Conservation (phyloP, 2,329 filamentous ascomycete species). For the Pestalotiopsis fici region DNA sequence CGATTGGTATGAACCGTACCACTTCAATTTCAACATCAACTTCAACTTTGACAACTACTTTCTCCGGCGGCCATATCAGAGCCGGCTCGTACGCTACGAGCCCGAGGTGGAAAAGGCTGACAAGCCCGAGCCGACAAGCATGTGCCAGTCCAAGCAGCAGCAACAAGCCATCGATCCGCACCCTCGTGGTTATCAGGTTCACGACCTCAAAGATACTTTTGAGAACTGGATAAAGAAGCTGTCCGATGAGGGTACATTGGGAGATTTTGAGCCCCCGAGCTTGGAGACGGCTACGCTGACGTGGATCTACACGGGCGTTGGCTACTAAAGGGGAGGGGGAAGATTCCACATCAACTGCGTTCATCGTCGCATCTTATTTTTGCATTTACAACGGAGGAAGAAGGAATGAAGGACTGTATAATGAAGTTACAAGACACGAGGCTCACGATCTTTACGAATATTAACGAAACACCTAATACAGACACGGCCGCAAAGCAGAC, state of each 20-base stretch:
- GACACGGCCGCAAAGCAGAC: background rate
- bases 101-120: conserved; percentile 22
- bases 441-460: background rate
- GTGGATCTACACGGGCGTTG: conserved; percentile 29
- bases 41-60: conserved; percentile 44
- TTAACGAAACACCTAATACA: background rate
- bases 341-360: background rate
- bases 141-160: conserved; percentile 24
- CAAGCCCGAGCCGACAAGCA: conserved; percentile 9
- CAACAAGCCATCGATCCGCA: conserved; percentile 26
- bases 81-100: conserved; percentile 25
- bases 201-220: conserved; percentile 28
- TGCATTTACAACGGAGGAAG: too few relatives aligned
- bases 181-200: conserved; percentile 27
- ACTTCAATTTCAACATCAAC: conserved; percentile 49
- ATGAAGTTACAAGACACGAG: background rate
- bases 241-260: conserved; percentile 15
- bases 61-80: conserved; percentile 40
- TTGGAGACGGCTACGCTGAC: conserved; percentile 31
- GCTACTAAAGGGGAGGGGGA: background rate
- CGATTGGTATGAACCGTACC: conserved; percentile 45
- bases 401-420: background rate
- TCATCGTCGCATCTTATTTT: too few relatives aligned
- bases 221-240: conserved; percentile 27
- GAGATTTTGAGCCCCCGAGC: conserved; percentile 20